A percentile compares a stretch with the other conserved stretches of the same genome.
Conservation (phyloP, 768 basidiomycete genomes). For the Mycena amicta region DNA sequence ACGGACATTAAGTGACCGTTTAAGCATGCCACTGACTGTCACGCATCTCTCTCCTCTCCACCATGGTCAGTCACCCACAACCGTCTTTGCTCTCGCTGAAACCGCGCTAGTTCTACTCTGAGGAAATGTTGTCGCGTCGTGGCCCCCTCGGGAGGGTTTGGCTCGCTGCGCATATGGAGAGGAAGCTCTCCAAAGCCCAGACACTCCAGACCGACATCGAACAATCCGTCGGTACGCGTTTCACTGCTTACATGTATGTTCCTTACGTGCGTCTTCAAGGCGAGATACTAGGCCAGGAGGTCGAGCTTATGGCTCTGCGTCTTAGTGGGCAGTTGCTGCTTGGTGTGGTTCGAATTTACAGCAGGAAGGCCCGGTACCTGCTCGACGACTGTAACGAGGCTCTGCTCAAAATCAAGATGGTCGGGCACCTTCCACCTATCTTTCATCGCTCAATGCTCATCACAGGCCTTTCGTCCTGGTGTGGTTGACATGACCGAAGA, state of each 20-base stretch:
- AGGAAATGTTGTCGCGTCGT: slow-evolving; percentile 89
- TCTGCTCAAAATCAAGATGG: slow-evolving; percentile 93
- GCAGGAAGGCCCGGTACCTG: slow-evolving; percentile 95
- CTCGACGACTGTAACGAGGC: slow-evolving; percentile 98
- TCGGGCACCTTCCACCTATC: slow-evolving; percentile 30
- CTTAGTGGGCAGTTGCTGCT: slow-evolving; percentile 96
- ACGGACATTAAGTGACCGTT: slow-evolving; percentile 5
- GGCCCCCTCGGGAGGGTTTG: slow-evolving; percentile 97
- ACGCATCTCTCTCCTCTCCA: slow-evolving; percentile 23
- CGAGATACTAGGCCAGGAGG: slow-evolving; percentile 92
- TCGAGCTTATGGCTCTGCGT: slow-evolving; percentile 91
- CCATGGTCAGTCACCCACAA: slow-evolving; percentile 31
- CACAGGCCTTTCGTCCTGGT: slow-evolving; percentile 90
- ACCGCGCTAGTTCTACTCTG: slow-evolving; percentile 77
- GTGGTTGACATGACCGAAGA: slow-evolving; percentile 96
- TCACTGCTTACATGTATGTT: neutral
- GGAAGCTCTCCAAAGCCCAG: slow-evolving; percentile 95
- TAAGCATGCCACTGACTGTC: slow-evolving; percentile 20
- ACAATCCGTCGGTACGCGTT: slow-evolving; percentile 79
- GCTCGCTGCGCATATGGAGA: slow-evolving; percentile 98
- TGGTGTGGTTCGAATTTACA: slow-evolving; percentile 97
- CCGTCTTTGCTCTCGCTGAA: slow-evolving; percentile 14
- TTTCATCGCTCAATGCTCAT: slow-evolving; percentile 9
- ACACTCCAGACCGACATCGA: slow-evolving; percentile 95
- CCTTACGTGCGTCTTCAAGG: slow-evolving; percentile 41